Percentiles rank a stretch among this genome's conserved stretches.
Evolutionary conservation across 2,329 filamentous ascomycete genomes (phyloP).

Genomic region (Tolypocladium guangdongense): DNA sequence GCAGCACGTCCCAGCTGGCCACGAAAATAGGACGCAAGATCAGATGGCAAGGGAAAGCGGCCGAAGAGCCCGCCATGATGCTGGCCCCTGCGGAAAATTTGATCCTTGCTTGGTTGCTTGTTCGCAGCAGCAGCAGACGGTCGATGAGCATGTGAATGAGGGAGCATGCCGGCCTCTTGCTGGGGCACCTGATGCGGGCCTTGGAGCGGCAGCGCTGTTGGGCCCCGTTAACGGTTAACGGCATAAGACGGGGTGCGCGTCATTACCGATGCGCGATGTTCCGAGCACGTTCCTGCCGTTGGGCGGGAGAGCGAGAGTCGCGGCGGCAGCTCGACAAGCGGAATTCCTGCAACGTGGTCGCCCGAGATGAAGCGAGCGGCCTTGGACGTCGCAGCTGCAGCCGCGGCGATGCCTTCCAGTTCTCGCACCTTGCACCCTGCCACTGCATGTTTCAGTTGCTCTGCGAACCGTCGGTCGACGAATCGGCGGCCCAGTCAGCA

Average conservation of each 20-base stretch:
- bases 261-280: no score
- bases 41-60: not conserved
- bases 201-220: not conserved
- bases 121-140: not conserved
- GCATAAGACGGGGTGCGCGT: not conserved
- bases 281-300: not conserved
- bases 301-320: not conserved
- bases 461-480: not conserved
- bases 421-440: not conserved
- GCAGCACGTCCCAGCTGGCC: not conserved
- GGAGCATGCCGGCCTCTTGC: not conserved
- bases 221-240: not conserved
- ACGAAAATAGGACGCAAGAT: not conserved
- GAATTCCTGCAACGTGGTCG: not conserved
- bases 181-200: not conserved
- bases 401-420: not conserved
- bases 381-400: not conserved
- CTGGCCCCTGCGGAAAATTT: not conserved
- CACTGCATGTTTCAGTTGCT: not conserved
- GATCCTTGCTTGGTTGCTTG: not conserved
- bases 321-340: not conserved
- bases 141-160: not conserved
- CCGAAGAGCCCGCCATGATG: no score
- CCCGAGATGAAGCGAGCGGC: not conserved
- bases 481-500: not conserved